Evolutionary conservation across 331 rosid genomes (phyloP).

Genomic region (Arachis monticola): DNA sequence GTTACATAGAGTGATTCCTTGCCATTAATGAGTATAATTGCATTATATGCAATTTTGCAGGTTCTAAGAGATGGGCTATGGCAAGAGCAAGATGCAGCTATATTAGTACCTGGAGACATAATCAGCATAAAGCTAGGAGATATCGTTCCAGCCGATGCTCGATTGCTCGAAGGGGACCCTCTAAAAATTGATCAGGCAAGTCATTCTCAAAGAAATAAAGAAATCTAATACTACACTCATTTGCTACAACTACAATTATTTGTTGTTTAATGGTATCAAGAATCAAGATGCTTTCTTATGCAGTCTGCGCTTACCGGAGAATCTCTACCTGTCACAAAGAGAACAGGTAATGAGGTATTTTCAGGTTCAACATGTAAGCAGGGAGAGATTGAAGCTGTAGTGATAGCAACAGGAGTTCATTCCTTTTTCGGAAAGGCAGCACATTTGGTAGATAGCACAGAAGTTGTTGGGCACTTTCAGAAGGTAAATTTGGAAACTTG

Average conservation of each 20-base stretch:
- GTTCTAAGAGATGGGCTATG: slow-evolving; percentile 87
- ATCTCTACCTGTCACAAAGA: slow-evolving; percentile 84
- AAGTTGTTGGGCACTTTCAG: slow-evolving; percentile 83
- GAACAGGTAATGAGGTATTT: slow-evolving; percentile 72
- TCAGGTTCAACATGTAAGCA: slow-evolving; percentile 90
- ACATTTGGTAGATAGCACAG: slow-evolving; percentile 74
- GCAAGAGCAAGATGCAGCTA: slow-evolving; percentile 82
- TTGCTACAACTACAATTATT: background rate
- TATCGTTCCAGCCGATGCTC: slow-evolving; percentile 91
- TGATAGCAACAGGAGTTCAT: slow-evolving; percentile 85
- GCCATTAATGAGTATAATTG: background rate
- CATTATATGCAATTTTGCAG: slow-evolving; percentile 46
- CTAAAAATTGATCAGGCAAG: slow-evolving; percentile 87
- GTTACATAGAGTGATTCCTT: slow-evolving; percentile 18
- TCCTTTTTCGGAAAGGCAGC: slow-evolving; percentile 90
- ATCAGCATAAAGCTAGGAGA: slow-evolving; percentile 90
- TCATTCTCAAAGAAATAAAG: slow-evolving; percentile 27
- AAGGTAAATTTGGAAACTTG: slow-evolving; percentile 51
- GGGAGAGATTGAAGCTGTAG: slow-evolving; percentile 91
- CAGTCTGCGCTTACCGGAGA: slow-evolving; percentile 96
- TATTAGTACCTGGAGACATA: slow-evolving; percentile 89
- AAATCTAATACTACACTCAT: background rate
- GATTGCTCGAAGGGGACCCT: slow-evolving; percentile 87
- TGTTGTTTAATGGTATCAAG: slow-evolving; percentile 4
- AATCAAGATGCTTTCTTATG: slow-evolving; percentile 31